Evolutionary conservation across 495 filamentous ascomycete genomes (phyloP), one percentile per base, ranked within the genome.

Genomic region (Xylaria telfairii): DNA sequence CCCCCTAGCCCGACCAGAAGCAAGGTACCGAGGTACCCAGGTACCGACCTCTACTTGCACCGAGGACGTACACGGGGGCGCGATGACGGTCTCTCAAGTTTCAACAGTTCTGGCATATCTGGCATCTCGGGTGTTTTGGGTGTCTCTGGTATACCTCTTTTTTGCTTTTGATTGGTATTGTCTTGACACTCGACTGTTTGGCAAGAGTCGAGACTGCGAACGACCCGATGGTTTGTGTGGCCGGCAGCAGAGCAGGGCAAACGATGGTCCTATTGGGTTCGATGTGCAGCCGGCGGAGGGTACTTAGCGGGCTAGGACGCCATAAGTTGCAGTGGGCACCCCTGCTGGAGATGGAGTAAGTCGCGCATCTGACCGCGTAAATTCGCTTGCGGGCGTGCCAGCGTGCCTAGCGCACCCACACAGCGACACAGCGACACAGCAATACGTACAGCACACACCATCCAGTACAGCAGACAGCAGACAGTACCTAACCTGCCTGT

Each of bases 301-400:
- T 34, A 28, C 49, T 13, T 53, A 57, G 30, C 4, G 54, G 30
- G 54, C 54, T 17, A 57, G 30, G 19, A 37, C 26, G n/a, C 57
- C 24, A 60, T 1, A 41, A 42, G 21, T 39, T 19, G 12, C 4
- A 61, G 59, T 37, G 59, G 59, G 3, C 15, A 64, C 37, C 41
- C 41, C 41, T 64, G 61, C 61, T 32, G 17, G 41, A 26, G 28
- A 47, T 30, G 61, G 61, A 41, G 61, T 44, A 64, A 65, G 62
- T 65, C 62, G 62, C 62, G 62, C 62, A 65, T 65, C 62, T 65
- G 62, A 65, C 62, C 62, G 59, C 37, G 59, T 62, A 62, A 37
- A 59, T 26, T 62, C 59, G 57, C 32, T 39, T 60, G 53, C 17
- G 53, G 53, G 53, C 30, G 56, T 59, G 56, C 32, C 56, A 64